Evolutionary conservation across 257 asterid species (phyloP).

Genomic region (Datura wrightii): DNA sequence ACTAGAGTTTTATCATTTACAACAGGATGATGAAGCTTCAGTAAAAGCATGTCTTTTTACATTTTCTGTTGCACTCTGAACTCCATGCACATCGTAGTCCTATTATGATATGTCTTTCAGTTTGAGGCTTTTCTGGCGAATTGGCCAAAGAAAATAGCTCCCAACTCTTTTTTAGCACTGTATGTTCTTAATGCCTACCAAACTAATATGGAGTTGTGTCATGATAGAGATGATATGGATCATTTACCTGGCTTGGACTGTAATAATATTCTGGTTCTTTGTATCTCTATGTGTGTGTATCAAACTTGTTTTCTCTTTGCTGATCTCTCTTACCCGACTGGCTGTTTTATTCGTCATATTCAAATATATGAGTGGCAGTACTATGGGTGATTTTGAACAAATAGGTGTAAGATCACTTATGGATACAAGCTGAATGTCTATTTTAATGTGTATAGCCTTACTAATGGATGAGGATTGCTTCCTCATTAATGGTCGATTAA

Average conservation of each 20-base stretch:
- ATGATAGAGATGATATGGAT: slow-evolving; percentile 25
- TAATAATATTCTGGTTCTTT: background rate
- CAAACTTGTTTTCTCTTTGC: background rate
- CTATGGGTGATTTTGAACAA: background rate
- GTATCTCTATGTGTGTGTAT: background rate
- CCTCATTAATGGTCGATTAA: background rate
- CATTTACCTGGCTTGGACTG: background rate
- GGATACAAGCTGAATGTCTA: background rate
- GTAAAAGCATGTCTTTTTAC: slow-evolving; percentile 1
- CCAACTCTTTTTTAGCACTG: background rate
- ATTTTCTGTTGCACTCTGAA: background rate
- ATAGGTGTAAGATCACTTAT: background rate
- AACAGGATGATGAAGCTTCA: background rate
- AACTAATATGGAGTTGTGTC: background rate
- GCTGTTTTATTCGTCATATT: background rate
- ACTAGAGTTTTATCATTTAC: background rate
- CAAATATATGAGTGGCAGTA: background rate
- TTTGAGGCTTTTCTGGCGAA: background rate
- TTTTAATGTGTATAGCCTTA: background rate
- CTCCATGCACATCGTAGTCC: background rate
- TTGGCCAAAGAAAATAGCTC: background rate
- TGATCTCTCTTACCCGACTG: background rate
- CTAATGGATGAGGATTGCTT: background rate
- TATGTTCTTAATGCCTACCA: background rate
- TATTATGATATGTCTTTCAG: background rate